A percentile compares a stretch with the other conserved stretches of the same genome.
Evolutionary conservation across 768 basidiomycete genomes (phyloP).

Genomic region (Clitopilus hobsonii): DNA sequence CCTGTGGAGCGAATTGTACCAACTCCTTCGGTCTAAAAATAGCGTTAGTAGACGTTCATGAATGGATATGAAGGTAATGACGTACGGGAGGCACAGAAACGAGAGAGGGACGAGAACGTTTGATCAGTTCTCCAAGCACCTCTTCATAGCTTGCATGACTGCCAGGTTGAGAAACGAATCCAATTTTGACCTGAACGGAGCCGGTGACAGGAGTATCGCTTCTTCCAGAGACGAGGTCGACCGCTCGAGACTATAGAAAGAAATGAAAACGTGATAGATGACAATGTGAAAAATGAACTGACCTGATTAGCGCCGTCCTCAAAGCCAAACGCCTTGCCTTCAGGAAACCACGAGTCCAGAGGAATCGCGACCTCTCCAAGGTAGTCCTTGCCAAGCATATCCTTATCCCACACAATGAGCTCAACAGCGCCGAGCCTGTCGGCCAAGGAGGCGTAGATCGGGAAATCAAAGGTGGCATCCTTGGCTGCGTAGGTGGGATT

Average conservation of each 20-base stretch:
- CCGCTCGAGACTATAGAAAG: conserved; percentile 5
- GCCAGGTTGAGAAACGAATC: conserved; percentile 41
- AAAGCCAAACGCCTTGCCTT: conserved; percentile 43
- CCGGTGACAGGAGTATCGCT: conserved; percentile 36
- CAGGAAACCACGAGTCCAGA: conserved; percentile 77
- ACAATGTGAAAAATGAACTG: conserved; percentile 17
- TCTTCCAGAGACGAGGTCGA: conserved; percentile 37
- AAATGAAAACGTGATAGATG: conserved; percentile 6
- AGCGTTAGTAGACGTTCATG: not conserved
- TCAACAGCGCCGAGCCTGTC: conserved; percentile 74
- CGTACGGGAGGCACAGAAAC: conserved; percentile 76
- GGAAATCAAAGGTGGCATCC: conserved; percentile 87
- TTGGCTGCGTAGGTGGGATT: conserved; percentile 63
- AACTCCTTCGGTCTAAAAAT: conserved; percentile 74
- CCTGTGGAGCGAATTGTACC: conserved; percentile 71
- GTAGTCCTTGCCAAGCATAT: conserved; percentile 87
- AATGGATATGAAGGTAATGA: conserved; percentile 7
- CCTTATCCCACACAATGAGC: conserved; percentile 92
- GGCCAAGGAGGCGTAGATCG: conserved; percentile 72
- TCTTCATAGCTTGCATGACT: conserved; percentile 50
- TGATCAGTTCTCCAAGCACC: conserved; percentile 59
- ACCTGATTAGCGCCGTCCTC: conserved; percentile 69
- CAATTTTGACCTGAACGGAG: conserved; percentile 38
- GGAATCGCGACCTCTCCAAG: conserved; percentile 81
- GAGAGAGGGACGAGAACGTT: conserved; percentile 58